These are phyloP conservation scores for Ambrosia artemisiifolia DNA, from an alignment of 129 eudicot species.

Conservation along the genomic window DNA sequence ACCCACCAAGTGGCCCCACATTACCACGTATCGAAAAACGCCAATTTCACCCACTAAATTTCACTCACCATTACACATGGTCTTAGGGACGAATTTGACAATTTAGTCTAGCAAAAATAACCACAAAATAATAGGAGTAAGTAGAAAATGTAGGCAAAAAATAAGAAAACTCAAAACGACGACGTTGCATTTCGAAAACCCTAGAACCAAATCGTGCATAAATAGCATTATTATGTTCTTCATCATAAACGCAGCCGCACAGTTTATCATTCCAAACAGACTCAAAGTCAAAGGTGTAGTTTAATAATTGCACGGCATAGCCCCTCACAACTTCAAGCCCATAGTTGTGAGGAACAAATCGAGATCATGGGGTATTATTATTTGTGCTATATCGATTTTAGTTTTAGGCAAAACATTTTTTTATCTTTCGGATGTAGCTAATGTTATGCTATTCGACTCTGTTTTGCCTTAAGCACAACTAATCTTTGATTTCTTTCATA, in stretches of 20 bases:
- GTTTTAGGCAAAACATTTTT: slow-evolving; percentile 19
- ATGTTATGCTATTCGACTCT: slow-evolving; percentile 10
- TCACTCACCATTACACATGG: too few species aligned
- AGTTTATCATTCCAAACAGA: not conserved
- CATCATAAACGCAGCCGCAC: not conserved
- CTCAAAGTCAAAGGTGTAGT: not conserved
- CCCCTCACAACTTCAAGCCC: slow-evolving; percentile 37
- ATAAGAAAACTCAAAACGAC: not conserved
- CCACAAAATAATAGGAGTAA: not conserved
- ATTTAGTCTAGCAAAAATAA: too few species aligned
- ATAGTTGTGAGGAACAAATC: slow-evolving; percentile 36
- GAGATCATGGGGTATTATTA: slow-evolving; percentile 40
- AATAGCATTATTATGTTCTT: too few species aligned
- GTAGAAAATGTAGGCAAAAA: not conserved
- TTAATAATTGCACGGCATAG: slow-evolving; percentile 26
- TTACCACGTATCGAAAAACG: too few species aligned
- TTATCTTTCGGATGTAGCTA: not conserved
- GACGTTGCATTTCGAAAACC: slow-evolving; percentile 24
- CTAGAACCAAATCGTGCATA: slow-evolving; percentile 14
- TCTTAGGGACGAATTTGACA: too few species aligned
- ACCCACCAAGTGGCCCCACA: too few species aligned
- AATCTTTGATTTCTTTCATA: not conserved
- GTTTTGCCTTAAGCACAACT: slow-evolving; percentile 30
- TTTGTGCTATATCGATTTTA: slow-evolving; percentile 30
- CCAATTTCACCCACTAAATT: too few species aligned